Evolutionary conservation across 768 basidiomycete species (phyloP), one percentile per base, ranked within the genome.

Genomic region (Coprinellus micaceus): DNA sequence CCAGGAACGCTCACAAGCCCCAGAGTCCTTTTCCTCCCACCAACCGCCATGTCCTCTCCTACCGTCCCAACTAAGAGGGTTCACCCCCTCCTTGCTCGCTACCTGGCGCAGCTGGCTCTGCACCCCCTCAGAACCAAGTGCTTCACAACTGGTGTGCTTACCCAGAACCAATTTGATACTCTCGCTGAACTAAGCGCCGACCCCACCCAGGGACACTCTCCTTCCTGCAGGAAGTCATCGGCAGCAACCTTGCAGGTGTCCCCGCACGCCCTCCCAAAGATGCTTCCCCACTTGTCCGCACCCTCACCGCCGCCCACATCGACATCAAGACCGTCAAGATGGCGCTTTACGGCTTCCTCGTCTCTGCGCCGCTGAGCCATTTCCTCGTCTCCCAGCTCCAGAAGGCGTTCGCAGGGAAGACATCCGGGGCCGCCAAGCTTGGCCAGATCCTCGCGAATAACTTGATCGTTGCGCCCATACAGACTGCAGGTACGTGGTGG

Each of bases 331-430:
- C 93, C 6, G 54, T 89, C 63, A 92, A 94, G 70, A 91, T 94
- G 86, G 88, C 83, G 0, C 49, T 87, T 21, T 94, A 92, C 66
- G 93, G 93, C 58, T 84, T 89, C 73, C 77, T 88, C 61, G 79
- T 95, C 39, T 91, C 91, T 12, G 93, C 91, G 5, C 93, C 93
- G 0, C 67, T 95, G 28, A 79, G 84, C 40, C 93, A 95, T 66
- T 70, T 79, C 67, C 83, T 94, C 58, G 81, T 91, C 19, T 84
- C 86, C 53, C 62, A 77, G 39, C 71, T 94, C 56, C 91, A 94
- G 70, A 86, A 79, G 63, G 79, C 79, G 13, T 94, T 95, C 65
- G 82, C 83, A 0, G 91, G 92, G 37, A 88, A 78, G 72, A 84
- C 83, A 19, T 79, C 84, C 15, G 69, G 82, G 37, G 73, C 75